phyloP scores from a whole-genome alignment of 225 moss, liverwort and hornwort species.

The Physcomitrellopsis africana region DNA sequence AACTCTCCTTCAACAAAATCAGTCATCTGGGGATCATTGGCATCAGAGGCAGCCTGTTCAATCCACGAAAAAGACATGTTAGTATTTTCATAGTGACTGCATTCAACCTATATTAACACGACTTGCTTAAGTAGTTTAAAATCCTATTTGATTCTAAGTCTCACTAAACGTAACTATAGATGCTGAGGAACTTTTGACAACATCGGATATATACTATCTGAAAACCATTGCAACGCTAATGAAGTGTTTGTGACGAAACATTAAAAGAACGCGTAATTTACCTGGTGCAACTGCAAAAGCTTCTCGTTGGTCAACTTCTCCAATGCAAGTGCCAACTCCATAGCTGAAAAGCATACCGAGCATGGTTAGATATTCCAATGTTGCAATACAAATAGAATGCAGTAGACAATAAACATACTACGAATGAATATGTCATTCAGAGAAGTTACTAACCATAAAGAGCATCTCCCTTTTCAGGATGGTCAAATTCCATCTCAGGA shows the following conservation, averaged over 20 bases:
- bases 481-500: conserved; percentile 77
- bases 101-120: background rate
- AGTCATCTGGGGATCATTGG: conserved; percentile 56
- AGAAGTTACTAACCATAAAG: conserved; percentile 58
- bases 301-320: conserved; percentile 94
- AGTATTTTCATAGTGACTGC: background rate
- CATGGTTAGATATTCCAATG: no score
- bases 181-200: no score
- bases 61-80: background rate
- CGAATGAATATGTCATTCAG: background rate
- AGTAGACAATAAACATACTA: background rate
- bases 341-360: conserved; percentile 52
- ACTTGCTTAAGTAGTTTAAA: background rate
- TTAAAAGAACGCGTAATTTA: background rate
- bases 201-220: no score
- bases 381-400: background rate
- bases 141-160: background rate
- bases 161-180: background rate
- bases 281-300: conserved; percentile 83
- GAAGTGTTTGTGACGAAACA: no score
- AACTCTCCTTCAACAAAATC: conserved; percentile 63
- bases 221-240: no score
- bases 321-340: conserved; percentile 86
- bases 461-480: conserved; percentile 87
- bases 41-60: conserved; percentile 53